Base-by-base conservation (phyloP, 2,329 filamentous ascomycete genomes). In the Neonectria punicea region DNA sequence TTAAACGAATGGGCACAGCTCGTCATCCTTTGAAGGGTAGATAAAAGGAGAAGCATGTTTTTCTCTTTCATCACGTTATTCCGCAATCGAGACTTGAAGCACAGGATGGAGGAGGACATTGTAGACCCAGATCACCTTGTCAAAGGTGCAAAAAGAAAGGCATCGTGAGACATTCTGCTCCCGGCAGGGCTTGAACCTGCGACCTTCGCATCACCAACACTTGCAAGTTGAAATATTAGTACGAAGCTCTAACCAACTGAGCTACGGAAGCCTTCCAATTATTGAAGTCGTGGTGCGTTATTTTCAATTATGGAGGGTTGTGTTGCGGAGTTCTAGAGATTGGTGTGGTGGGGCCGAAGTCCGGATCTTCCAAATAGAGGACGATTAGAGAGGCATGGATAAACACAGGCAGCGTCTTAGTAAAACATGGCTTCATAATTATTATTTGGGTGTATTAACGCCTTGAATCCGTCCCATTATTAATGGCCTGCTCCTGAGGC, bases 101-200 rank as follows among this genome's bases (percentile, higher is more conserved):
- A 34, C 11, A 5, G 7, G 30, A 32, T 32, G 30, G 36, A 36
- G 11, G 50, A 25, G 28, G 13, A 10, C 30, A 30, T 9, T 2
- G 9, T 9, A 30, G 30, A 10, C 5, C 5, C 4, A 46, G 10
- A 25, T 1, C 2, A 36, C 7, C 9, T 28, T n/a, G 7, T 6
- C 30, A 16, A 32, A 9, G 58, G 1, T 1, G 1, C 39, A 69
- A 71, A 73, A 69, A 66, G 10, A 28, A 65, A 18, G 70, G 70
- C 73, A 14, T 32, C 56, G 44, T 55, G 71, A 71, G 63, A 61
- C 62, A 53, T 70, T 13, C 22, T 69, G 73, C 73, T 74, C 73
- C 73, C 73, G 71, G 73, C 73, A 74, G 73, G 73, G 73, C 72
- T 74, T 74, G 73, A 74, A 74, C 73, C 73, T 73, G 73, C 74